phyloP scores from a whole-genome alignment of 2,329 filamentous ascomycete species.

The Proliferodiscus dingleyae region DNA sequence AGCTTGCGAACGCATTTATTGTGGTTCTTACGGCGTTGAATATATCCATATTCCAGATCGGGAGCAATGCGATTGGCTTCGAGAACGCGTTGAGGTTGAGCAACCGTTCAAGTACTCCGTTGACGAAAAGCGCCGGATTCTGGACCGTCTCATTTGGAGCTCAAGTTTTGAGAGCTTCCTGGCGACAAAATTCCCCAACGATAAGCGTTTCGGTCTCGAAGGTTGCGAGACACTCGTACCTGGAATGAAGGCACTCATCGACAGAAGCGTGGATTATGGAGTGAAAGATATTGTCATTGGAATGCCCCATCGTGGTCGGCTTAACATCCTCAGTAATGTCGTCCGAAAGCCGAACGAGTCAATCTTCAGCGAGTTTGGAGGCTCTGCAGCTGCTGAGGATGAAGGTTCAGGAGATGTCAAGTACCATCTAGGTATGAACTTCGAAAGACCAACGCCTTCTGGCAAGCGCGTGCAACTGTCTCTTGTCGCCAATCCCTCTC shows the following conservation, averaged over 20 bases:
- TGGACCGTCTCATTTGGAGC: slow-evolving; percentile 97
- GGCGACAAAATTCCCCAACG: slow-evolving; percentile 97
- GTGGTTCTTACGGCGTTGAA: slow-evolving; percentile 93
- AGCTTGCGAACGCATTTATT: slow-evolving; percentile 93
- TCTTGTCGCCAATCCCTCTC: slow-evolving; percentile 95
- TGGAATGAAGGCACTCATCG: slow-evolving; percentile 98
- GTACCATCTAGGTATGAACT: slow-evolving; percentile 99
- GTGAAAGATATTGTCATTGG: slow-evolving; percentile 99
- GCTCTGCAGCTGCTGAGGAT: slow-evolving; percentile 79
- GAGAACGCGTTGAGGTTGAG: slow-evolving; percentile 90
- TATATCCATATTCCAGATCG: slow-evolving; percentile 99
- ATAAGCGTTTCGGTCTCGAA: slow-evolving; percentile 98
- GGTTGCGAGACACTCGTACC: slow-evolving; percentile 95
- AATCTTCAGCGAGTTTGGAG: slow-evolving; percentile 97
- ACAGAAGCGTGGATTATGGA: slow-evolving; percentile 95
- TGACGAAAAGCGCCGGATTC: slow-evolving; percentile 95
- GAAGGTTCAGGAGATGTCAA: slow-evolving; percentile 99
- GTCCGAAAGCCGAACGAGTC: slow-evolving; percentile 99
- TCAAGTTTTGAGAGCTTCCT: slow-evolving; percentile 96
- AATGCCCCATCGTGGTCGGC: slow-evolving; percentile 97
- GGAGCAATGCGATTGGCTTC: slow-evolving; percentile 97
- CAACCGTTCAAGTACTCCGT: slow-evolving; percentile 95
- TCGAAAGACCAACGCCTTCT: slow-evolving; percentile 94
- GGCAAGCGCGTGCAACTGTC: slow-evolving; percentile 99
- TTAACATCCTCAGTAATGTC: slow-evolving; percentile 97